Base-by-base conservation (phyloP, 441 rosid species). In the Gossypium lobatum region DNA sequence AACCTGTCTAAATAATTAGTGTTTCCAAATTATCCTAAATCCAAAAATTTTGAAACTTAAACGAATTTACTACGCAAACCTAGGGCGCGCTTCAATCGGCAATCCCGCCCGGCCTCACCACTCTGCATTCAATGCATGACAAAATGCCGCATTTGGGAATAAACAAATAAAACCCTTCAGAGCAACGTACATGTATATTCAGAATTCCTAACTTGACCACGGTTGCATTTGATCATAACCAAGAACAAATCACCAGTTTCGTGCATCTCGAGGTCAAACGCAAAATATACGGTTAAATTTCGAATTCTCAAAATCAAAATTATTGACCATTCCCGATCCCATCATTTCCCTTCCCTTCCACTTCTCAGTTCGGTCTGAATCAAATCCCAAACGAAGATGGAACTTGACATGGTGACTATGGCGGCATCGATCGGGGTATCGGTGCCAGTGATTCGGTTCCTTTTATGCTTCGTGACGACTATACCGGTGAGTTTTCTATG, bases 401-500 rank as follows among this genome's bases (percentile, higher is more conserved):
- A 70, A 23, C 72, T 89, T 6, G 84, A 86, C 46, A 76, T 91
- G 88, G 80, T 72, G 60, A 77, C 90, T 66, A 89, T 86, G 92
- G 96, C 98, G 6, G 74, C 85, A 0, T 76, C 90, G 34, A 90
- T 95, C 77, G 99, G 99, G 16, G 89, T 95, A 3, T 91, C 99
- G 23, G 88, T 95, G 25, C 83, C 99, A 17, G 99, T 95, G 58
- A 80, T 90, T 34, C 88, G 97, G 18, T 95, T 95, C 85, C 88
- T 95, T 42, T 81, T 95, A 72, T 95, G 97, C 78, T 95, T 88
- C 83, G 91, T 82, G 58, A 92, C 91, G 50, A 95, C 98, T 21
- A 87, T 95, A 72, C 97, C 98, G 1, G 85, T 88, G 73, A 83
- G 92, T 18, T 85, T 91, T 77, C 21, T 81, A 3, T 91, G 91